Evolutionary conservation across 768 basidiomycete genomes (phyloP).

Genomic region (Suillus cothurnatus): DNA sequence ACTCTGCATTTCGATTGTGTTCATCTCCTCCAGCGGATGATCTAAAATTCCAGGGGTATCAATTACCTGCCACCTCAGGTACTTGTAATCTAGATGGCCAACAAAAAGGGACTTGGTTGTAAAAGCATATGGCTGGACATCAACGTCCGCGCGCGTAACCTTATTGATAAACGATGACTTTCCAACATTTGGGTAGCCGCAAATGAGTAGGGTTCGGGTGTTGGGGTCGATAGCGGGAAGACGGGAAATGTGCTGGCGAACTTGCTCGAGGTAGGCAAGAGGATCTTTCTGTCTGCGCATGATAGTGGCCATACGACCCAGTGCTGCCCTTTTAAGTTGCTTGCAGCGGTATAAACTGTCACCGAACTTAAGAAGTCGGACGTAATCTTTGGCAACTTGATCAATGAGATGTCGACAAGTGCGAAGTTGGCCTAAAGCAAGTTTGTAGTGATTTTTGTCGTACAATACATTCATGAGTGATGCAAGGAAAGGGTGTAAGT

Average conservation of each 20-base stretch:
- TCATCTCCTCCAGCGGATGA: constrained; percentile 99
- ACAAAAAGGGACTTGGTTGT: constrained; percentile 99
- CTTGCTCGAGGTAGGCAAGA: constrained; percentile 97
- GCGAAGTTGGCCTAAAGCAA: constrained; percentile 94
- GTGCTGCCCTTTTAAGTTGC: constrained; percentile 95
- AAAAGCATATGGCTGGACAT: constrained; percentile 99
- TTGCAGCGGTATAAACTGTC: constrained; percentile 98
- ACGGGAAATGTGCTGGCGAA: constrained; percentile 98
- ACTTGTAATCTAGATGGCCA: constrained; percentile 98
- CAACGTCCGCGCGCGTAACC: constrained; percentile 98
- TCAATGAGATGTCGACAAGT: constrained; percentile 96
- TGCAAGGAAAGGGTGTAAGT: constrained; percentile 94
- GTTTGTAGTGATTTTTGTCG: constrained; percentile 99
- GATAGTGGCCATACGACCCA: constrained; percentile 99
- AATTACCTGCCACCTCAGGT: constrained; percentile 99
- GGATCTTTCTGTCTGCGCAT: constrained; percentile 99
- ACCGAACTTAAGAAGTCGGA: constrained; percentile 95
- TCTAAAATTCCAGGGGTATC: constrained; percentile 99
- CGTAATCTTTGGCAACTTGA: constrained; percentile 96
- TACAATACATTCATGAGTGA: constrained; percentile 98
- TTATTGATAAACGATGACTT: constrained; percentile 99
- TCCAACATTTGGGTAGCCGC: constrained; percentile 99
- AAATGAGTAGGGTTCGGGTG: constrained; percentile 95
- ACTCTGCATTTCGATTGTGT: constrained; percentile 99
- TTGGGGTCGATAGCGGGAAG: constrained; percentile 98